A percentile compares a stretch with the other conserved stretches of the same genome.
Conservation (phyloP, 1,284 basidiomycete genomes). For the Bjerkandera adusta region DNA sequence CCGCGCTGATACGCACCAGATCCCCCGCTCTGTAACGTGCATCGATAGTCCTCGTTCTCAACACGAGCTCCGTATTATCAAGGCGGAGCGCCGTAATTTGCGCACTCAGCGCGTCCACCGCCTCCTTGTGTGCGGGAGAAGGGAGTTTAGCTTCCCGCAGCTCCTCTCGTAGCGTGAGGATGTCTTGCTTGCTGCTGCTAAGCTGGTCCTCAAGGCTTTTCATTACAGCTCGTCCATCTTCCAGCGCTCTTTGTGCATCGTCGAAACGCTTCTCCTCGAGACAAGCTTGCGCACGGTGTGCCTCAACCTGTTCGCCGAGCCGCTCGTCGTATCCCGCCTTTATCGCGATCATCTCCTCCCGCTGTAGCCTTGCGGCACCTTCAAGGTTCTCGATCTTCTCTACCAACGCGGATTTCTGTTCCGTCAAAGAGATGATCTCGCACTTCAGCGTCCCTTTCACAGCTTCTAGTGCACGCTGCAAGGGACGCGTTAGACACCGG, state of each 20-base stretch:
- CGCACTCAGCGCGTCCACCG: constrained; percentile 23
- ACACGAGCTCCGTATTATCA: constrained; percentile 22
- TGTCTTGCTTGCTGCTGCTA: constrained; percentile 14
- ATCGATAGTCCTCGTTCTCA: constrained; percentile 31
- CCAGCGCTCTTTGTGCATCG: constrained; percentile 20
- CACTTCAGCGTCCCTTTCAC: constrained; percentile 19
- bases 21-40: constrained; percentile 34
- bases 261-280: constrained; percentile 19
- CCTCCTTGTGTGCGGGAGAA: constrained; percentile 20
- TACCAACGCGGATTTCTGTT: constrained; percentile 25
- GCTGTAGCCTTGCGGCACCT: constrained; percentile 16
- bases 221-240: constrained; percentile 15
- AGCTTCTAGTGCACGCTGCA: constrained; percentile 25
- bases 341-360: constrained; percentile 11
- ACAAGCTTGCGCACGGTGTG: constrained; percentile 12
- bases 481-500: background rate
- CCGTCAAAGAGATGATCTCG: constrained; percentile 25
- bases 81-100: constrained; percentile 26
- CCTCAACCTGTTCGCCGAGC: constrained; percentile 16
- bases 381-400: constrained; percentile 20
- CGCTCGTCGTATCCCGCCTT: constrained; percentile 22
- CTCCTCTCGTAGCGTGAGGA: constrained; percentile 20
- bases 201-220: constrained; percentile 17
- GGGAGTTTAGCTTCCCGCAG: constrained; percentile 21
- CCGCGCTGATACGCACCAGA: constrained; percentile 25